phyloP scores from a whole-genome alignment of 2,329 filamentous ascomycete genomes.

The Aspergillus felis region DNA sequence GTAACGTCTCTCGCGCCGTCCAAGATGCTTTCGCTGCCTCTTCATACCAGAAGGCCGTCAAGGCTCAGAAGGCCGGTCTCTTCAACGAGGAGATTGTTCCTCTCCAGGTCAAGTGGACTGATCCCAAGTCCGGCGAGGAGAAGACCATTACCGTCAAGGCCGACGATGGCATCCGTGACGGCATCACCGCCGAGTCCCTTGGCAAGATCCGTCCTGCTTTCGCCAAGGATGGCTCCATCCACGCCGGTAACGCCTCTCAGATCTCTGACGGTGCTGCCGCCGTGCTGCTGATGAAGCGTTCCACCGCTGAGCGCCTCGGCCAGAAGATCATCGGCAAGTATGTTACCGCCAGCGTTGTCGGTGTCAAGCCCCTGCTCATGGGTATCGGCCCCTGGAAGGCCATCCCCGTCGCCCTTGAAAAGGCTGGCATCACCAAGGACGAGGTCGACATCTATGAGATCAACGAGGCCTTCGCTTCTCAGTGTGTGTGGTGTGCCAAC shows the following conservation, averaged over 20 bases:
- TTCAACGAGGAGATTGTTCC: slow-evolving; percentile 91
- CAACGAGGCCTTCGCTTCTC: slow-evolving; percentile 96
- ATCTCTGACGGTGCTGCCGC: slow-evolving; percentile 95
- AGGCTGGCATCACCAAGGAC: slow-evolving; percentile 78
- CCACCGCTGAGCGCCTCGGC: slow-evolving; percentile 79
- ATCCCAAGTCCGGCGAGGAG: slow-evolving; percentile 84
- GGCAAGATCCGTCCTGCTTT: slow-evolving; percentile 88
- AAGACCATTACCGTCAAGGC: slow-evolving; percentile 76
- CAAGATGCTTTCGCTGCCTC: slow-evolving; percentile 94
- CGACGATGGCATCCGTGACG: slow-evolving; percentile 82
- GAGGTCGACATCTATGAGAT: slow-evolving; percentile 98
- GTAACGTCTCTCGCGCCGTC: slow-evolving; percentile 63
- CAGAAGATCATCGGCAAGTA: slow-evolving; percentile 92
- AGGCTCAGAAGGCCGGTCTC: slow-evolving; percentile 81
- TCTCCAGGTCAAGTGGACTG: slow-evolving; percentile 78
- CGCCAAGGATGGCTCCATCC: slow-evolving; percentile 85
- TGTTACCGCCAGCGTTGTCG: slow-evolving; percentile 77
- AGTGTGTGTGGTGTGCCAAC: slow-evolving; percentile 90
- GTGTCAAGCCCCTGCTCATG: slow-evolving; percentile 91
- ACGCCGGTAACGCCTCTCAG: slow-evolving; percentile 93
- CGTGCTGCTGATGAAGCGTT: slow-evolving; percentile 92
- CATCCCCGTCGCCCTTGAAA: slow-evolving; percentile 85
- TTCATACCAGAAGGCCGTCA: slow-evolving; percentile 84
- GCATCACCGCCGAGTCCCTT: slow-evolving; percentile 84
- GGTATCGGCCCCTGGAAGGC: slow-evolving; percentile 93